Percentiles rank a stretch among this genome's conserved stretches.
Conservation (phyloP, 176 grass and related monocot genomes). For the Areca catechu region DNA sequence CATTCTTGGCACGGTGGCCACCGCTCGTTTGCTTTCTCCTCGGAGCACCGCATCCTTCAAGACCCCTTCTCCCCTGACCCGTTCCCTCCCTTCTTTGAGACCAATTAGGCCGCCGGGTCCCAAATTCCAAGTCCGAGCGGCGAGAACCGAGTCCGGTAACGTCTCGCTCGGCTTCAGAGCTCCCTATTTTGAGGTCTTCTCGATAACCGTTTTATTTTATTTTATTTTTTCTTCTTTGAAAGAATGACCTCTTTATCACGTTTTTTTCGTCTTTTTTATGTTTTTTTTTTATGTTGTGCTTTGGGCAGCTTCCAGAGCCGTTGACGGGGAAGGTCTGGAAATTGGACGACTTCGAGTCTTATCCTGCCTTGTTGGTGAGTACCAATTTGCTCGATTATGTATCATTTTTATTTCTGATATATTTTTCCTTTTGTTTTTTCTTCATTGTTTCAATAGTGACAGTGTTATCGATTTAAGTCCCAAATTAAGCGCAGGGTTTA, state of each 20-base stretch:
- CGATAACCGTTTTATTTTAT: background rate
- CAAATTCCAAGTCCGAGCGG: slow-evolving; percentile 34
- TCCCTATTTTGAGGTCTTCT: slow-evolving; percentile 48
- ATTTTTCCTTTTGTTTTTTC: background rate
- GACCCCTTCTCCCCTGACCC: background rate
- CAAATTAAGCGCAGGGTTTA: too few relatives aligned
- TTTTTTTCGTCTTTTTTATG: background rate
- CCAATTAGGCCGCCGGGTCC: background rate
- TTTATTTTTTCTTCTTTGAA: background rate
- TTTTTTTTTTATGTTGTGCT: background rate
- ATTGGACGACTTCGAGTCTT: slow-evolving; percentile 71
- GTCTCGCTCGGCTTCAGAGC: slow-evolving; percentile 38
- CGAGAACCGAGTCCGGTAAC: slow-evolving; percentile 41
- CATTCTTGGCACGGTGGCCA: too few relatives aligned
- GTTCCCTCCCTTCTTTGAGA: background rate
- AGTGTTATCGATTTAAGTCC: too few relatives aligned
- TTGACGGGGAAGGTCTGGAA: slow-evolving; percentile 61
- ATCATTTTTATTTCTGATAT: background rate
- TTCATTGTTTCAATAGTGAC: too few relatives aligned
- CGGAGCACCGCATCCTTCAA: too few relatives aligned
- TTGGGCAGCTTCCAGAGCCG: slow-evolving; percentile 70
- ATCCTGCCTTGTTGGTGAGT: slow-evolving; percentile 60
- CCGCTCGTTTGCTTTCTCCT: too few relatives aligned
- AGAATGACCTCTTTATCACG: background rate
- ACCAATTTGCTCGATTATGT: background rate